Base-by-base conservation (phyloP, 345 rosid species). In the Citrus maxima region DNA sequence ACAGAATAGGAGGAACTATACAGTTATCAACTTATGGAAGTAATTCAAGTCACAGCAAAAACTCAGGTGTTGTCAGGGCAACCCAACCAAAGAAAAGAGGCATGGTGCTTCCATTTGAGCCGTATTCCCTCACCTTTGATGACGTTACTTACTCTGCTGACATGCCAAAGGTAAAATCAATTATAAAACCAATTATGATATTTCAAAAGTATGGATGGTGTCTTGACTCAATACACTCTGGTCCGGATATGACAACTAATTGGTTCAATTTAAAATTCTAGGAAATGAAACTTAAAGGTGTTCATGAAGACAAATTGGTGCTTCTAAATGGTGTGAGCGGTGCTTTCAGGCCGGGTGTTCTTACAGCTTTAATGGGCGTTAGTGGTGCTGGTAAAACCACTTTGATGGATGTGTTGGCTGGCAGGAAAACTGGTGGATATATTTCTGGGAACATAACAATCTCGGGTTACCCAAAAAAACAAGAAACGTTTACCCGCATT, bases 21-120 rank as follows among this genome's bases (percentile, higher is more conserved):
- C 81, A 80, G 75, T 69, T 86, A 76, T 78, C 81, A 49, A 61
- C 70, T 24, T 34, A 49, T 24, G 80, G 60, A 81, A 82, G 72
- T 35, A 34, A 67, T 37, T 79, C 81, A 38, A 71, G 67, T 64
- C 79, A 37, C 61, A 59, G 7, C 49, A 24, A 30, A 21, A 24
- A 54, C 46, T 78, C 82, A 78, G 86, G 86, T 86, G 49, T 12
- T 42, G 14, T 13, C 4, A 13, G 16, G 51, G 51, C 16, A 46
- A 13, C 51, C 4, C 16, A 46, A 46, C 16, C 51, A 46, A 46
- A 56, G 60, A 87, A 76, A 68, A 86, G 64, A 78, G 94, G 94
- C 80, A 90, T 90, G 94, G 86, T 87, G 72, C 90, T 89, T 77
- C 88, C 92, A 76, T 88, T 87, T 77, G 82, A 88, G 62, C 89